Conservation (phyloP, 768 basidiomycete species). For the Boletus tomentosulus region DNA sequence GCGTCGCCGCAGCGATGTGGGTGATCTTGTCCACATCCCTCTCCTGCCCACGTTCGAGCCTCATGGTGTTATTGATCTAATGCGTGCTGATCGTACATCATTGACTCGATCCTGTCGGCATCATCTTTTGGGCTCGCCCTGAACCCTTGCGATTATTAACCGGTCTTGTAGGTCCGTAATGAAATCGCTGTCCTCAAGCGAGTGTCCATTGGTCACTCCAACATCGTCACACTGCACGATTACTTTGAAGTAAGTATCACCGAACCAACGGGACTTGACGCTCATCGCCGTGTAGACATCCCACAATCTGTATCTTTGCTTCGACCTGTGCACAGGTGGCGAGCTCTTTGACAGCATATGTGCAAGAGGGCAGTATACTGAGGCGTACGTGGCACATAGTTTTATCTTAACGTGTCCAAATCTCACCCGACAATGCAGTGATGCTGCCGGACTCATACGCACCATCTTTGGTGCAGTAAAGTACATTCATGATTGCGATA, state of each 20-base stretch:
- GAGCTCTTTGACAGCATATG: slow-evolving; percentile 99
- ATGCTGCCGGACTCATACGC: slow-evolving; percentile 84
- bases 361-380: slow-evolving; percentile 94
- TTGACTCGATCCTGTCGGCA: not conserved
- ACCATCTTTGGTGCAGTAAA: slow-evolving; percentile 84
- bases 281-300: slow-evolving; percentile 52
- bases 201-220: slow-evolving; percentile 83
- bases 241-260: slow-evolving; percentile 76
- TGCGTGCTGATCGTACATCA: slow-evolving; percentile 14
- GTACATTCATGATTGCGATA: slow-evolving; percentile 85
- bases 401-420: not conserved
- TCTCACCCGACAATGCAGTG: slow-evolving; percentile 46
- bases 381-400: slow-evolving; percentile 56
- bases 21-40: not conserved
- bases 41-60: slow-evolving; percentile 1
- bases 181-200: slow-evolving; percentile 94
- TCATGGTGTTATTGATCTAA: slow-evolving; percentile 7
- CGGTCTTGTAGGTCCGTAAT: slow-evolving; percentile 72
- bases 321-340: slow-evolving; percentile 95
- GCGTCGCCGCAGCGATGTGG: slow-evolving; percentile 1
- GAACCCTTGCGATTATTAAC: slow-evolving; percentile 15
- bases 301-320: slow-evolving; percentile 90
- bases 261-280: not conserved
- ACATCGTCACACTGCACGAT: slow-evolving; percentile 92
- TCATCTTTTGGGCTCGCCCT: slow-evolving; percentile 6